phyloP scores from a whole-genome alignment of 768 basidiomycete species.

The Tylopilus sp. region DNA sequence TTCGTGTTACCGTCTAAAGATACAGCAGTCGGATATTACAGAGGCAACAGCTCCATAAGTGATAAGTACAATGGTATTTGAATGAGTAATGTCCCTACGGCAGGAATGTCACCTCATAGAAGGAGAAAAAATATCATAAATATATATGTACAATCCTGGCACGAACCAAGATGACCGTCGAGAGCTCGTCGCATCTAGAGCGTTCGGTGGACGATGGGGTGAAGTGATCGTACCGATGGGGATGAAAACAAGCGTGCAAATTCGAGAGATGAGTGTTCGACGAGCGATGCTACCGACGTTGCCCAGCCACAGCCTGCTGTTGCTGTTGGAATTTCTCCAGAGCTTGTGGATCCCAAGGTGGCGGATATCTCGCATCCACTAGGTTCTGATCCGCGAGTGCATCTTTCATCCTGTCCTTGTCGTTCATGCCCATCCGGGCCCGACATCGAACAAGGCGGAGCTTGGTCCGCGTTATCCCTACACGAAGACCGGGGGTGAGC shows the following conservation, averaged over 20 bases:
- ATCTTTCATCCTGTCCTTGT: conserved; percentile 68
- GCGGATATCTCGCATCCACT: conserved; percentile 65
- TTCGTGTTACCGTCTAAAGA: conserved; percentile 5
- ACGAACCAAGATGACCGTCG: not conserved
- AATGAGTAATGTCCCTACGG: not conserved
- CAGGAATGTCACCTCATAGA: not conserved
- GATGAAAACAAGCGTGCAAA: not conserved
- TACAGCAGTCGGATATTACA: conserved; percentile 25
- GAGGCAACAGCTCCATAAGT: not conserved
- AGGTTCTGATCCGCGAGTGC: conserved; percentile 78
- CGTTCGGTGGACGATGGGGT: conserved; percentile 3
- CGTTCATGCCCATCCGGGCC: conserved; percentile 73
- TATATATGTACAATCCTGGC: not conserved
- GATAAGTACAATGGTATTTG: conserved; percentile 16
- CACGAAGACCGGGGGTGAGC: not conserved
- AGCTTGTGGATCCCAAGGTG: conserved; percentile 63
- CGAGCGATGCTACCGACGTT: conserved; percentile 5
- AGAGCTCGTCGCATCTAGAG: not conserved
- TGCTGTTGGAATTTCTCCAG: conserved; percentile 29
- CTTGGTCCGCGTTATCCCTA: conserved; percentile 85
- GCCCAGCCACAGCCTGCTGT: conserved; percentile 18
- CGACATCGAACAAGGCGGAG: conserved; percentile 77
- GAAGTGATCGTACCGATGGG: too few species aligned
- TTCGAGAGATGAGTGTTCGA: not conserved
- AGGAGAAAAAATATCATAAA: not conserved